These are phyloP conservation scores for Delonix regia DNA, from an alignment of 306 rosid genomes.

Conservation along the genomic window DNA sequence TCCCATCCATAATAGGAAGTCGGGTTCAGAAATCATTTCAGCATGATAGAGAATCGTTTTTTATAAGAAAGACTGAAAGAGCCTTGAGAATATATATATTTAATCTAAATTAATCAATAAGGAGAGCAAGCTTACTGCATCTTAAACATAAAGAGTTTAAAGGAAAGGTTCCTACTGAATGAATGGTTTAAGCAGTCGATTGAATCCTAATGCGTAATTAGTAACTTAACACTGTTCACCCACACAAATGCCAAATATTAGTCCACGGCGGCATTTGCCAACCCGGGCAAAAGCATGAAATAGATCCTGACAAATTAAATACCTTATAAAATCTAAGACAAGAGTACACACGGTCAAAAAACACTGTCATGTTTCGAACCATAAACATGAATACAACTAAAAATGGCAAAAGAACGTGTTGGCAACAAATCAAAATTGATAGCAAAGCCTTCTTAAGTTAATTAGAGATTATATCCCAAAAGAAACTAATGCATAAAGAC, in stretches of 20 bases:
- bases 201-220: neutral
- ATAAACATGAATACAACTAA: neutral
- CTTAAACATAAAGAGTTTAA: neutral
- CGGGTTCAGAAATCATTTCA: neutral
- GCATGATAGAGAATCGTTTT: neutral
- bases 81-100: neutral
- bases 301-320: neutral
- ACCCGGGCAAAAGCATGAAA: neutral
- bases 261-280: neutral
- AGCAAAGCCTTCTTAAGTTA: neutral
- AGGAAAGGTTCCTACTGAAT: neutral
- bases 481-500: neutral
- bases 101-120: neutral
- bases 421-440: neutral
- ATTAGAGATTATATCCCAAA: slow-evolving; percentile 16
- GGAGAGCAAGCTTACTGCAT: neutral
- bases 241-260: neutral
- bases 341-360: neutral
- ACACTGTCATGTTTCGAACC: neutral
- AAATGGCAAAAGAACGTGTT: neutral
- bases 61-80: neutral
- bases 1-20: neutral
- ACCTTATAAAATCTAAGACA: slow-evolving; percentile 2
- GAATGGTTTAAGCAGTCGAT: neutral
- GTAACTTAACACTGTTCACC: neutral